A percentile compares a stretch with the other conserved stretches of the same genome.
Conservation (phyloP, 2,329 filamentous ascomycete genomes). For the Colletotrichum brevisporum region DNA sequence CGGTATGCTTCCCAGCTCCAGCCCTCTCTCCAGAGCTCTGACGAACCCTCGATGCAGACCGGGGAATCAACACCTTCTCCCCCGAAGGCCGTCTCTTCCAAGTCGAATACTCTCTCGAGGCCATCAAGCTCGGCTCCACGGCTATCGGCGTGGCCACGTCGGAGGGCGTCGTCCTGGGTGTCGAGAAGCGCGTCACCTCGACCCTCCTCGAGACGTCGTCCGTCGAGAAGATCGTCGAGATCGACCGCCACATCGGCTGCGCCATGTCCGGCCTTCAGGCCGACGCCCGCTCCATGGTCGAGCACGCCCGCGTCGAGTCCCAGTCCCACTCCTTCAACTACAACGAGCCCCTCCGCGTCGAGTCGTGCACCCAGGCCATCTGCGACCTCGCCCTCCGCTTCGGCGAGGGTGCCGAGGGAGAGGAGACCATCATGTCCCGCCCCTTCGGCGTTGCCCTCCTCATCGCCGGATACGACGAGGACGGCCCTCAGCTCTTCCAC, state of each 20-base stretch:
- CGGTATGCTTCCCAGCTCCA: slow-evolving; percentile 71
- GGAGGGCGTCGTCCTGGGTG: slow-evolving; percentile 94
- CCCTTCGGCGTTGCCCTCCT: slow-evolving; percentile 97
- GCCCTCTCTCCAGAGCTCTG: slow-evolving; percentile 45
- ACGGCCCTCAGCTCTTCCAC: slow-evolving; percentile 96
- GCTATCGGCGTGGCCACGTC: slow-evolving; percentile 98
- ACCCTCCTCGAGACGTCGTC: slow-evolving; percentile 97
- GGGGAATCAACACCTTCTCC: slow-evolving; percentile 83
- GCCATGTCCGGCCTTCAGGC: slow-evolving; percentile 99
- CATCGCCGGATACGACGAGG: slow-evolving; percentile 97
- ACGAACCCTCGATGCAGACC: slow-evolving; percentile 33
- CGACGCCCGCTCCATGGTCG: slow-evolving; percentile 96
- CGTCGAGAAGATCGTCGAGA: slow-evolving; percentile 99
- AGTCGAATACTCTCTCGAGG: slow-evolving; percentile 99
- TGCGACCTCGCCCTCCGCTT: slow-evolving; percentile 97
- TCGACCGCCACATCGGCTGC: slow-evolving; percentile 98
- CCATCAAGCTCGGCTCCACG: slow-evolving; percentile 98
- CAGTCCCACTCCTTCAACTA: slow-evolving; percentile 99
- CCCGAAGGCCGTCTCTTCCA: slow-evolving; percentile 99
- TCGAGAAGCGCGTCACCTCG: slow-evolving; percentile 98
- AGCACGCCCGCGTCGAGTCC: slow-evolving; percentile 97
- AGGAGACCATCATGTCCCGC: slow-evolving; percentile 98
- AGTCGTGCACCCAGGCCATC: slow-evolving; percentile 99
- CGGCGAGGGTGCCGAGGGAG: slow-evolving; percentile 95
- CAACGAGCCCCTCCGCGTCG: slow-evolving; percentile 92